These are phyloP conservation scores for Exophiala viscosa DNA, from an alignment of 2,329 filamentous ascomycete genomes.

Conservation along the genomic window DNA sequence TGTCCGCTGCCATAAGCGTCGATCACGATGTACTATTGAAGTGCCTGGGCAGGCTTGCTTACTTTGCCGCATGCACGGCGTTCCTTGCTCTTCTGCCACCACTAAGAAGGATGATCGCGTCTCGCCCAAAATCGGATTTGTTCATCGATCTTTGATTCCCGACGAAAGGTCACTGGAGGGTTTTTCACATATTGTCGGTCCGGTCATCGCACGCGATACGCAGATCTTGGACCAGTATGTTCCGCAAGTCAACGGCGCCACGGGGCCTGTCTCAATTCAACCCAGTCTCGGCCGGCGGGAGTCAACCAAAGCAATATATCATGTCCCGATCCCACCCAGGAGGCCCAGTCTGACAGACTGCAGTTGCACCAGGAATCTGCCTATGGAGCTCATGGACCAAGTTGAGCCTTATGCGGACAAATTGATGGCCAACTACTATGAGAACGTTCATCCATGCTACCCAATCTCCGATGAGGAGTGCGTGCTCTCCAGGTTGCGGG, in stretches of 20 bases:
- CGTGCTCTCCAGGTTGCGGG: conserved; percentile 51
- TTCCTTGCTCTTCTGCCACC: conserved; percentile 55
- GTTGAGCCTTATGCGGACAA: conserved; percentile 53
- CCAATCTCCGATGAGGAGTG: conserved; percentile 56
- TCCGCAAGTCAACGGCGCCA: conserved; percentile 36
- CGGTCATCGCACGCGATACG: conserved; percentile 57
- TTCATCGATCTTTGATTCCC: conserved; percentile 23
- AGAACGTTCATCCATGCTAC: conserved; percentile 57
- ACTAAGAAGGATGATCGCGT: conserved; percentile 29
- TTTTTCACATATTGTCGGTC: conserved; percentile 55
- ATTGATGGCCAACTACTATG: conserved; percentile 53
- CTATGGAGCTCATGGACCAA: conserved; percentile 56
- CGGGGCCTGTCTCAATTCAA: conserved; percentile 25
- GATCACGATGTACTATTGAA: conserved; percentile 60
- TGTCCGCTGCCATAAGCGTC: conserved; percentile 57
- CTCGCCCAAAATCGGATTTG: conserved; percentile 25
- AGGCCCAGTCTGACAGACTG: conserved; percentile 39
- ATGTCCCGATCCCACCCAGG: conserved; percentile 33
- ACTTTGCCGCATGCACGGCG: conserved; percentile 57
- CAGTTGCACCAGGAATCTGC: conserved; percentile 47
- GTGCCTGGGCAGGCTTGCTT: conserved; percentile 52
- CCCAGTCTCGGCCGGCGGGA: conserved; percentile 35
- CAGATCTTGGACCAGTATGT: conserved; percentile 60
- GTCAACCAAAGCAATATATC: conserved; percentile 40
- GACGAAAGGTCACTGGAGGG: conserved; percentile 20